Conservation (phyloP, 1,139 yeast genomes). For the Casaregolazyma suthepensis region DNA sequence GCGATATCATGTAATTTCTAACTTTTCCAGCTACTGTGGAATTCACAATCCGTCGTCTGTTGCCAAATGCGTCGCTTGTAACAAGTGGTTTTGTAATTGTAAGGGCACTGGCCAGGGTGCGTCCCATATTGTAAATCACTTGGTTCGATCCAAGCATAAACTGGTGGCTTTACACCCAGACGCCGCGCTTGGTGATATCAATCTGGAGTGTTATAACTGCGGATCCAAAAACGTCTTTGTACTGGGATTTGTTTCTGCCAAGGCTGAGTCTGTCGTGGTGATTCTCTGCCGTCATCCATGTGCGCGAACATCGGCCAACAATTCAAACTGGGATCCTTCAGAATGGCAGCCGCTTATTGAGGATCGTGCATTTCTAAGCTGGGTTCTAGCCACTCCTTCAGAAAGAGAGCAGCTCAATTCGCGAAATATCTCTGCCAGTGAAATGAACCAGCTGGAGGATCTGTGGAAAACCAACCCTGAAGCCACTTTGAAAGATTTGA, state of each 20-base stretch:
- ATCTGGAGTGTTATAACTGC: slow-evolving; percentile 85
- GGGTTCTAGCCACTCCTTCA: slow-evolving; percentile 70
- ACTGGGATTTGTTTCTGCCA: slow-evolving; percentile 84
- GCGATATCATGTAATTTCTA: background rate
- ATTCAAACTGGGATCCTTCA: slow-evolving; percentile 71
- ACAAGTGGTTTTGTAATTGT: slow-evolving; percentile 91
- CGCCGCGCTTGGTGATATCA: slow-evolving; percentile 78
- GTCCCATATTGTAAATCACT: slow-evolving; percentile 82
- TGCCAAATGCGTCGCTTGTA: slow-evolving; percentile 70
- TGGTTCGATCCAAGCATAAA: slow-evolving; percentile 76
- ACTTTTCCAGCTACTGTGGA: slow-evolving; percentile 55
- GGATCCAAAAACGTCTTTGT: slow-evolving; percentile 77
- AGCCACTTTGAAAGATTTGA: slow-evolving; percentile 49
- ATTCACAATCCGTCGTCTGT: slow-evolving; percentile 60
- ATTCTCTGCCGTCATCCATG: slow-evolving; percentile 86
- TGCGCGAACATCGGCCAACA: slow-evolving; percentile 53
- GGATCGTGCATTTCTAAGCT: slow-evolving; percentile 66
- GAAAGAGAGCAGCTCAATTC: slow-evolving; percentile 59
- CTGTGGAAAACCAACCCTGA: slow-evolving; percentile 71
- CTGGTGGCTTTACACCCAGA: slow-evolving; percentile 70
- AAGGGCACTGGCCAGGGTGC: slow-evolving; percentile 53
- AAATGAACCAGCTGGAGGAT: slow-evolving; percentile 68
- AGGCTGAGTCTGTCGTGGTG: slow-evolving; percentile 81
- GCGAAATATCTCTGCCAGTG: slow-evolving; percentile 51
- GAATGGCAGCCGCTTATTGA: slow-evolving; percentile 88